Base-by-base conservation (phyloP, 2,329 filamentous ascomycete species). In the Trichoderma asperellum region DNA sequence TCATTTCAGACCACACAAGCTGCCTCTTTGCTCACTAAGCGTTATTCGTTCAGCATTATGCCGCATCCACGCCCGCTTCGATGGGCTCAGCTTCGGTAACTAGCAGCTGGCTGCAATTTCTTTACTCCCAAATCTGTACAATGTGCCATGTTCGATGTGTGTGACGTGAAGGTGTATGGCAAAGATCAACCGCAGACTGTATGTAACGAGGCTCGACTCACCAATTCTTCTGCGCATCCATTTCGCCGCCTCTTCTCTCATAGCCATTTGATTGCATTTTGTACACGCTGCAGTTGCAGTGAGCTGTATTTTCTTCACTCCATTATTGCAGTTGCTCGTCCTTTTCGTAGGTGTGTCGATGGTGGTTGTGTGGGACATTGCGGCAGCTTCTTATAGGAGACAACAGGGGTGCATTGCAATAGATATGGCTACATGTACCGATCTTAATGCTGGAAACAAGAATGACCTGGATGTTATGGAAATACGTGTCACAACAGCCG, bases 201-300 rank as follows among this genome's bases (percentile, higher is more conserved):
- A 32, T 6, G 32, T 3, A 27, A 21, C 47, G 24, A 53, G 27
- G 14, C 14, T 5, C 6, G 21, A 69, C 67, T 69, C 34, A 69
- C 67, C 37, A 35, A 40, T n/a, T 5, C 49, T 35, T 29, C 29
- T 47, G 32, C 1, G 37, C 29, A 21, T 49, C 16, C 27, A 21
- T 37, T 62, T 68, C 32, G 34, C 24, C 4, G n/a, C 6, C 8
- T n/a, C 21, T 24, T 69, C 68, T 37, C 16, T 37, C 11, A 27
- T 18, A 29, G 55, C 60, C 32, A 69, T 69, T 24, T 24, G 29
- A 40, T 67, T 47, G 40, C 65, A 68, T 47, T 47, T 56, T 16
- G 21, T 43, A 60, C 68, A 69, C 29, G 40, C 53, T 47, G 60
- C 29, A 27, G 24, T 11, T 24, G 68, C n/a, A n/a, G 21, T 16